A percentile compares a stretch with the other conserved stretches of the same genome.
These are phyloP conservation scores for Saccharomycopsis schoenii DNA, from an alignment of 805 yeast genomes.

Conservation along the genomic window DNA sequence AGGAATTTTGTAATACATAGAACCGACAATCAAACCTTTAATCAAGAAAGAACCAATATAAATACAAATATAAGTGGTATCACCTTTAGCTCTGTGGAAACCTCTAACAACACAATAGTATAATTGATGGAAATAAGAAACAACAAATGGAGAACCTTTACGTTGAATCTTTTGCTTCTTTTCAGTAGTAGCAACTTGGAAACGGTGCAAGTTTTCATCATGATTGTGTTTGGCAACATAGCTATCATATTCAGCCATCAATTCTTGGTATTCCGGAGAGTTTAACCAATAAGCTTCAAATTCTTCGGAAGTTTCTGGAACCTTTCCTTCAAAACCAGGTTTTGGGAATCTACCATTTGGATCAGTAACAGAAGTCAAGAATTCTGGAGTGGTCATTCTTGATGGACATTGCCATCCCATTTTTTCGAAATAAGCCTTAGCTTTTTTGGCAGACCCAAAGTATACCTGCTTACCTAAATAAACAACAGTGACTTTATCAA, in stretches of 20 bases:
- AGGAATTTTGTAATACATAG: slow-evolving; percentile 45
- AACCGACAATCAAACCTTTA: slow-evolving; percentile 52
- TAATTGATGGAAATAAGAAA: slow-evolving; percentile 40
- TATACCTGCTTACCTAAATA: slow-evolving; percentile 53
- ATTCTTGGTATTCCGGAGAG: slow-evolving; percentile 41
- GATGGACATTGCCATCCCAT: slow-evolving; percentile 57
- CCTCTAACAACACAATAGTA: slow-evolving; percentile 45
- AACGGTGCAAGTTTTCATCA: slow-evolving; percentile 30
- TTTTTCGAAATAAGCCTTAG: slow-evolving; percentile 42
- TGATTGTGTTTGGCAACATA: slow-evolving; percentile 34
- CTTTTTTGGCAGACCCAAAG: slow-evolving; percentile 45
- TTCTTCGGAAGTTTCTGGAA: slow-evolving; percentile 47
- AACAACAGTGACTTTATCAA: slow-evolving; percentile 51
- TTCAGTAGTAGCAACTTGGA: slow-evolving; percentile 32
- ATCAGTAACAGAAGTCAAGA: slow-evolving; percentile 56
- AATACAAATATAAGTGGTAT: slow-evolving; percentile 43
- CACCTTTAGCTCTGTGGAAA: slow-evolving; percentile 44
- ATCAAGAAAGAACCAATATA: slow-evolving; percentile 42
- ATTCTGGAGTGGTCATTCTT: slow-evolving; percentile 63
- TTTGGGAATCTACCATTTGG: slow-evolving; percentile 46
- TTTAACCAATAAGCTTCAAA: slow-evolving; percentile 55
- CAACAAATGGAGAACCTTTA: slow-evolving; percentile 31
- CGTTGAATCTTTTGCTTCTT: slow-evolving; percentile 33
- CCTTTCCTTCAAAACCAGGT: slow-evolving; percentile 39
- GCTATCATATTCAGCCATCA: slow-evolving; percentile 40